Base-by-base conservation (phyloP, 2,329 filamentous ascomycete genomes). In the Orbilia brochopaga region DNA sequence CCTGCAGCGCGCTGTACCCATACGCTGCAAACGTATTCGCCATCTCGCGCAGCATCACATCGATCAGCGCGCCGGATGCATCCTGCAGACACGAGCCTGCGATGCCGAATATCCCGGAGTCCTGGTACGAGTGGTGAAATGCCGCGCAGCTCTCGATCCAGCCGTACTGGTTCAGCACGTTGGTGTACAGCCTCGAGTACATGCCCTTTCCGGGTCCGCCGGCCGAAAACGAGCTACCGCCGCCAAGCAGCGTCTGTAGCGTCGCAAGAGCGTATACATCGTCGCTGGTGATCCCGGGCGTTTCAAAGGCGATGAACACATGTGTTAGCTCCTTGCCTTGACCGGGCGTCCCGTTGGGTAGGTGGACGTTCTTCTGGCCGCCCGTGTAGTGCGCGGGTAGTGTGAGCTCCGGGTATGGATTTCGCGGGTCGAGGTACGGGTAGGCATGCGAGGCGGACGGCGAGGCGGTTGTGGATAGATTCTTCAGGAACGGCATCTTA, bases 141-240 rank as follows among this genome's bases (percentile, higher is more conserved):
- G 93, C 90, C 57, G 96, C 85, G 81, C 94, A 97, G 72, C 88
- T 92, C 81, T 99, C 94, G 24, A 99, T 91, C 93, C 93, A 99
- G 76, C 90, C 91, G 81, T 96, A 88, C 81, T 97, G 92, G 83
- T 99, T 99, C 57, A 99, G 86, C 0, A 97, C 93, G 79, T 97
- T 96, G 74, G 92, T 97, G 83, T 97, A 99, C 7, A 99, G 86
- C 11, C 94, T 89, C 40, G 91, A 96, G 83, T 97, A 97, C 94
- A 99, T 99, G 79, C 94, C 94, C 83, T 99, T 99, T 59, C 94
- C 94, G 2, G 94, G 94, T 0, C 94, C 94, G 76, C 94, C 94
- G 60, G 94, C 94, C 15, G 91, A 96, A 83, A 99, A 99, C 63
- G 92, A 97, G 23, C 94, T 94, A 54, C 94, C 94, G 53, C 94